Evolutionary conservation across 129 eudicot genomes (phyloP).

Genomic region (Centrapalus pauciflorus): DNA sequence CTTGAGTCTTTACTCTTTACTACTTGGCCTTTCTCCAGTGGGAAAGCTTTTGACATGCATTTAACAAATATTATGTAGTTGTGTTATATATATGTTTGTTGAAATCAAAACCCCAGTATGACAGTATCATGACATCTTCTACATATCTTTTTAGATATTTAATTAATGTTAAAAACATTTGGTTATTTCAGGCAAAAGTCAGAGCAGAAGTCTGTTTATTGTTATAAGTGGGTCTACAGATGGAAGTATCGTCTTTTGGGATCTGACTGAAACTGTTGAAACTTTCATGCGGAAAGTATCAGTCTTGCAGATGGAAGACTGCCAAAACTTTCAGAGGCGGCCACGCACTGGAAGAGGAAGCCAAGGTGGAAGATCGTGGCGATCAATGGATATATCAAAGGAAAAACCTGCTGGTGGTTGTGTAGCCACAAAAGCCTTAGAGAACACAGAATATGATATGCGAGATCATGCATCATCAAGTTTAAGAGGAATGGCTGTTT

Average conservation of each 20-base stretch:
- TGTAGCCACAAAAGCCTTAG: conserved; percentile 9
- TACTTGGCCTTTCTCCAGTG: not conserved
- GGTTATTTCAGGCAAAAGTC: conserved; percentile 39
- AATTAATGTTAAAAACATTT: not conserved
- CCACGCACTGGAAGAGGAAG: conserved; percentile 99
- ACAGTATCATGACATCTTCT: conserved; percentile 7
- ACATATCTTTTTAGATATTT: not conserved
- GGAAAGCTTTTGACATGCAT: too few species aligned
- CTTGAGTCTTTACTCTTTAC: not conserved
- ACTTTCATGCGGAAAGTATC: conserved; percentile 52
- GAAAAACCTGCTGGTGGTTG: conserved; percentile 24
- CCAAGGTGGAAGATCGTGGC: conserved; percentile 97
- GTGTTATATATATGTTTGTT: not conserved
- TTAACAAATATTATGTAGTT: not conserved
- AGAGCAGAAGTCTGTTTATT: conserved; percentile 45
- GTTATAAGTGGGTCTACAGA: conserved; percentile 84
- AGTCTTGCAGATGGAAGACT: conserved; percentile 45
- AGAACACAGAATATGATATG: conserved; percentile 1
- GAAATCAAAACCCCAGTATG: not conserved
- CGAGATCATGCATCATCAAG: conserved; percentile 25
- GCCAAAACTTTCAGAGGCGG: conserved; percentile 57
- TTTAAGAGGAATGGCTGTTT: not conserved
- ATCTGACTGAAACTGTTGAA: conserved; percentile 61
- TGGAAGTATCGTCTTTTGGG: conserved; percentile 96
- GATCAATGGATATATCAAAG: conserved; percentile 38